These are phyloP conservation scores for Sergeia podlipaevii DNA, from an alignment of 208 protist species.

Conservation along the genomic window DNA sequence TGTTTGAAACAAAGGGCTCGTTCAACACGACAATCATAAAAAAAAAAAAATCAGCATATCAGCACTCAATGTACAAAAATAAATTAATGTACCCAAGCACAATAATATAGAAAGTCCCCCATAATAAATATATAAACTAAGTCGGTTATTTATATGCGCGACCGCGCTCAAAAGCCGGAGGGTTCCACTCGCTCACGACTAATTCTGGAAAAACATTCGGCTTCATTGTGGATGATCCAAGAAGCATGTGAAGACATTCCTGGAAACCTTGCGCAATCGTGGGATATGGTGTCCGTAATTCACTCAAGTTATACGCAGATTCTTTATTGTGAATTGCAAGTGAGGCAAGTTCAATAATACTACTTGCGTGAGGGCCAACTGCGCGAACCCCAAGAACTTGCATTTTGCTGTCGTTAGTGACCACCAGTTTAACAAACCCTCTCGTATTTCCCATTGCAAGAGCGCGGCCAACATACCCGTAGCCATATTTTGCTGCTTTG, in stretches of 20 bases:
- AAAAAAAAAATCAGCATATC: too few relatives aligned
- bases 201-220: conserved; percentile 83
- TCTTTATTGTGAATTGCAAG: conserved; percentile 86
- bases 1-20: too few relatives aligned
- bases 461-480: conserved; percentile 80
- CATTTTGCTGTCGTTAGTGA: conserved; percentile 87
- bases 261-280: conserved; percentile 86
- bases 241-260: conserved; percentile 88
- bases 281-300: conserved; percentile 78
- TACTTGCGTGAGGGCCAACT: conserved; percentile 83
- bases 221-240: conserved; percentile 84
- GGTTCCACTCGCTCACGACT: conserved; percentile 72
- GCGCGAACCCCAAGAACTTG: conserved; percentile 87
- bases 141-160: conserved; percentile 65
- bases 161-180: conserved; percentile 66
- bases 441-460: conserved; percentile 85
- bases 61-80: too few relatives aligned
- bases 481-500: conserved; percentile 86
- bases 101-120: too few relatives aligned
- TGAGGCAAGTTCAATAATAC: conserved; percentile 85
- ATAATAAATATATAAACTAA: too few relatives aligned
- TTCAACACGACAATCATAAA: too few relatives aligned
- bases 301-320: conserved; percentile 64
- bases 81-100: too few relatives aligned
- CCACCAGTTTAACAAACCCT: conserved; percentile 91